Evolutionary conservation across 164 flowering plant genomes (phyloP).

Genomic region (Nymphaea thermarum): DNA sequence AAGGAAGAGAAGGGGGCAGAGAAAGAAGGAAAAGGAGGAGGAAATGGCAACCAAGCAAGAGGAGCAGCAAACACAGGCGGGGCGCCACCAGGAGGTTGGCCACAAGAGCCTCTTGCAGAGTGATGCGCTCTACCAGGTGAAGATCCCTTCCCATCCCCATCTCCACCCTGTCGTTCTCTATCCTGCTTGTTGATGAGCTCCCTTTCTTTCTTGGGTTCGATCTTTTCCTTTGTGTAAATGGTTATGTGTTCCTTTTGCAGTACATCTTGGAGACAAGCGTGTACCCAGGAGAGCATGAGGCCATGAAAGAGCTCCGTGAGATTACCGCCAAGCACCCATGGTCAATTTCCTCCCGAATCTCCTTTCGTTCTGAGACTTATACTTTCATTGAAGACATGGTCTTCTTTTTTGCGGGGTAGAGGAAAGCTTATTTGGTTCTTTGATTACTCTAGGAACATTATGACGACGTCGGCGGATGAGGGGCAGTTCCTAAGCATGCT

Average conservation of each 20-base stretch:
- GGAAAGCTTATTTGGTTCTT: not conserved
- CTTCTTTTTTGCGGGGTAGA: not conserved
- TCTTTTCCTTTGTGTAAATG: not conserved
- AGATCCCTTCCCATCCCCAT: not conserved
- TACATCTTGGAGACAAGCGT: conserved; percentile 68
- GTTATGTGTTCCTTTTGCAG: conserved; percentile 11
- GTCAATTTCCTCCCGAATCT: conserved; percentile 13
- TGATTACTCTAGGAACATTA: conserved; percentile 32
- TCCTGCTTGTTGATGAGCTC: no score
- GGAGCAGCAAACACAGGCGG: conserved; percentile 11
- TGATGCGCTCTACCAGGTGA: conserved; percentile 80
- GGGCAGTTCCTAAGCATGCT: conserved; percentile 62
- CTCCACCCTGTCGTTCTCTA: not conserved
- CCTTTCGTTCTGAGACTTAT: not conserved
- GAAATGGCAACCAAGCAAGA: conserved; percentile 13
- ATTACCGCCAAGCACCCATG: conserved; percentile 67
- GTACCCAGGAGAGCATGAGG: conserved; percentile 51
- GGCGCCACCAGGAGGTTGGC: conserved; percentile 72
- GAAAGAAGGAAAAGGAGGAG: not conserved
- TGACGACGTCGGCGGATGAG: conserved; percentile 69
- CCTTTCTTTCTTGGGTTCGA: conserved; percentile 1
- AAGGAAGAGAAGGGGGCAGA: no score
- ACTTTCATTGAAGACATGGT: no score
- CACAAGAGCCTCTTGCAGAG: conserved; percentile 91
- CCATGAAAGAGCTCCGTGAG: conserved; percentile 57